Base-by-base conservation (phyloP, 345 rosid genomes). In the Citrus sinensis region DNA sequence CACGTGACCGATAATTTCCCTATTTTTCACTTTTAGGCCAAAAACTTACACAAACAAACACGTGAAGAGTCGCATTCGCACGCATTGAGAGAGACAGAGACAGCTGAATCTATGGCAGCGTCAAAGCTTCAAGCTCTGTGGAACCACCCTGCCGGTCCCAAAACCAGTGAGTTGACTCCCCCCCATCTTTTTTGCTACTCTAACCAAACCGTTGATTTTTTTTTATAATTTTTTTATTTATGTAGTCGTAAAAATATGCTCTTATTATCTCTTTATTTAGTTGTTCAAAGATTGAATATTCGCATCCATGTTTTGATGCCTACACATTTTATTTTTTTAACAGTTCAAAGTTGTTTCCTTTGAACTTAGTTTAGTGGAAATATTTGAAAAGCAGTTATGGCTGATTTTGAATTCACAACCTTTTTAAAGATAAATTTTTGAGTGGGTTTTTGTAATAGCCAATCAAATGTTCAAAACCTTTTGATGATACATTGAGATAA, bases 101-200 rank as follows among this genome's bases (percentile, higher is more conserved):
- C 9, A 58, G 61, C 20, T 68, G 81, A 82, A 56, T 67, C 74
- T 76, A 95, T 92, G 98, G 89, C 97, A 66, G 46, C 90, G 9
- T 91, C 98, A 29, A 93, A 90, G 92, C 90, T 94, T 30, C 91
- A 93, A 81, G 93, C 97, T 73, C 85, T 92, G 19, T 94, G 97
- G 98, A 94, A 90, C 84, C 97, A 92, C 79, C 98, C 94, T 0
- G 98, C 98, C 1, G 98, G 98, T 74, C 98, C 98, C 56, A 92
- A 93, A 81, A 94, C 98, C 80, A 92, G 98, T 92, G 65, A 87
- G 92, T 84, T 25, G 7, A 76, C 78, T 77, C 80, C 17, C n/a
- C 19, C 27, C 16, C 16, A n/a, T 60, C 65, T 51, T 9, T 9
- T 30, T 22, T 9, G 14, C 6, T 51, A 37, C 20, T 46, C 27